phyloP scores from a whole-genome alignment of 768 basidiomycete species.

The Ephemerocybe angulata region DNA sequence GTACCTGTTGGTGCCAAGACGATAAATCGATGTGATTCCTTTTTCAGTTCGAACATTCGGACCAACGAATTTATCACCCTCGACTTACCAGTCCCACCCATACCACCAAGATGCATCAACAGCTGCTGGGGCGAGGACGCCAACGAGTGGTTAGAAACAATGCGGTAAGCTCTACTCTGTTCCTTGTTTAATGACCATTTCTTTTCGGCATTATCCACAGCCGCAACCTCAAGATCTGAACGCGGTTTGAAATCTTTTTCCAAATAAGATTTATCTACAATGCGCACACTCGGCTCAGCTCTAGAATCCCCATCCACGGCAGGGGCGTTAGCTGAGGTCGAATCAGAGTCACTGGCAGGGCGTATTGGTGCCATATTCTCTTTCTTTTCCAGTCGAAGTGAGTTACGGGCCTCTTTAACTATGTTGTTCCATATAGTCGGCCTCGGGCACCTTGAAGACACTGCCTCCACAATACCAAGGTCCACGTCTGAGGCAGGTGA shows the following conservation, averaged over 20 bases:
- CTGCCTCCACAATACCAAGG: no score
- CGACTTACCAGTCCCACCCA: conserved; percentile 31
- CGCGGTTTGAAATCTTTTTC: neutral
- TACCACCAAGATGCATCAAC: conserved; percentile 31
- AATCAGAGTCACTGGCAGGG: no score
- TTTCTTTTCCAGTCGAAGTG: no score
- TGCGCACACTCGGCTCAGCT: neutral
- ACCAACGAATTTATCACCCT: conserved; percentile 24
- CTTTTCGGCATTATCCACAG: no score
- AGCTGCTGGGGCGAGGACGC: conserved; percentile 15
- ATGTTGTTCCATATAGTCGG: no score
- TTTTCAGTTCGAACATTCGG: conserved; percentile 15
- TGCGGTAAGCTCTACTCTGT: conserved; percentile 28
- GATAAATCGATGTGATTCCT: conserved; percentile 19
- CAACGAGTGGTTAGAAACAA: conserved; percentile 16
- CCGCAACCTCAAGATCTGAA: conserved; percentile 1
- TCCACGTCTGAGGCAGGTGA: no score
- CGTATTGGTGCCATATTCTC: no score
- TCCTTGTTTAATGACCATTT: conserved; percentile 26
- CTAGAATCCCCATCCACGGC: neutral
- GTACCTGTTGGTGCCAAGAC: conserved; percentile 32
- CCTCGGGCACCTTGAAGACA: no score
- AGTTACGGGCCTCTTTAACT: no score
- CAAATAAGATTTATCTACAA: conserved; percentile 10
- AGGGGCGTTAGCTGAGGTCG: no score